phyloP scores from a whole-genome alignment of 495 filamentous ascomycete genomes.

The Penicillium salamii region DNA sequence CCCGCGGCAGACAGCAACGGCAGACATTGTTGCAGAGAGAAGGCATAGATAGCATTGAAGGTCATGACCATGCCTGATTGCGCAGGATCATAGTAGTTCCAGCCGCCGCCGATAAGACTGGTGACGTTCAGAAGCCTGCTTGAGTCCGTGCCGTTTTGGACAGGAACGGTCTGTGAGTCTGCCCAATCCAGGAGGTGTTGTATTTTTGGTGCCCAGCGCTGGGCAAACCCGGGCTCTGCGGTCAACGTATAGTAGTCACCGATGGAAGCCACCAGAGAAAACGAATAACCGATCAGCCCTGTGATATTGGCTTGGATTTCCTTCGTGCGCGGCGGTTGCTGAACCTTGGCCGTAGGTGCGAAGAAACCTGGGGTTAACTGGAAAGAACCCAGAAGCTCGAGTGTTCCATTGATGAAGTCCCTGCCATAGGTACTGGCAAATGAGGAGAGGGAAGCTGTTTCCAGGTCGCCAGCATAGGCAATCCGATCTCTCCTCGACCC shows the following conservation, averaged over 20 bases:
- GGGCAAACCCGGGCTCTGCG: constrained; percentile 7
- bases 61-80: constrained; percentile 14
- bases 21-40: constrained; percentile 11
- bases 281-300: constrained; percentile 22
- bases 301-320: constrained; percentile 19
- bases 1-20: constrained; percentile 9
- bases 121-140: constrained; percentile 21
- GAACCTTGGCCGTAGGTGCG: constrained; percentile 17
- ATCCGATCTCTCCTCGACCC: constrained; percentile 21
- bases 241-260: constrained; percentile 16
- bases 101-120: constrained; percentile 16
- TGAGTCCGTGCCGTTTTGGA: too few relatives aligned
- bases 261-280: constrained; percentile 16
- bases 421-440: constrained; percentile 18
- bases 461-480: constrained; percentile 20
- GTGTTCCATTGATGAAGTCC: constrained; percentile 16
- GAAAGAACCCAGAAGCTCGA: constrained; percentile 18
- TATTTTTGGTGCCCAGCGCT: constrained; percentile 14
- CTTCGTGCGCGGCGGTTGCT: constrained; percentile 8
- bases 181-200: constrained; percentile 18
- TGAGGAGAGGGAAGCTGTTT: constrained; percentile 8
- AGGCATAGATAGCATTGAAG: constrained; percentile 23
- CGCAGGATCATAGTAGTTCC: constrained; percentile 24
- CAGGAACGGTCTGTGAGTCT: constrained; percentile 13
- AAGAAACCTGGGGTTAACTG: constrained; percentile 19